Conservation (phyloP, 2,329 filamentous ascomycete species). For the Aphanoascus verrucosus region DNA sequence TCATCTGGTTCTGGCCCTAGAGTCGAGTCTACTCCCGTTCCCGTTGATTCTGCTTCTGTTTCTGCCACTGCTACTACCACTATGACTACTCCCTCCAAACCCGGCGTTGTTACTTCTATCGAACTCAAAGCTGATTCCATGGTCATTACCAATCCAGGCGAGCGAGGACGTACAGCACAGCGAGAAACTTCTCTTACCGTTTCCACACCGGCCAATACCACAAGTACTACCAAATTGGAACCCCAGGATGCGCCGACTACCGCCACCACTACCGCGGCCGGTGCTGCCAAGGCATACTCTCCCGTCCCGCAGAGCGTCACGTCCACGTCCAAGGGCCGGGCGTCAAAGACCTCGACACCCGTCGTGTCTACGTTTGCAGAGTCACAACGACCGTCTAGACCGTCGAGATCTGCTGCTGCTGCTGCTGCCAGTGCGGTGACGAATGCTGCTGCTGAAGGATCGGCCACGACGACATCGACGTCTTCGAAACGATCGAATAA, state of each 20-base stretch:
- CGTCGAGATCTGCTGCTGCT: conserved; percentile 12
- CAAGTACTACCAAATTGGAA: conserved; percentile 4
- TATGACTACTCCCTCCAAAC: conserved; percentile 4
- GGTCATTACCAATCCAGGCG: conserved; percentile 10
- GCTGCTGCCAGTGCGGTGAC: not conserved
- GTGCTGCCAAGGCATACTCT: not conserved
- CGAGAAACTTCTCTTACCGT: conserved; percentile 4
- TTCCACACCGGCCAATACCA: not conserved
- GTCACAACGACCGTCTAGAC: conserved; percentile 17
- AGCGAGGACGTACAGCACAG: not conserved
- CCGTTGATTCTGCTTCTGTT: not conserved
- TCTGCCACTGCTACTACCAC: not conserved
- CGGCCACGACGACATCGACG: not conserved
- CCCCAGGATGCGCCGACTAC: conserved; percentile 1
- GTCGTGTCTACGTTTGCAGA: conserved; percentile 23
- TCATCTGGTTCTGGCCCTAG: conserved; percentile 11
- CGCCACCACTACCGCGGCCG: too few relatives aligned
- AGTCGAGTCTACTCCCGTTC: conserved; percentile 10
- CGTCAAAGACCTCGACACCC: conserved; percentile 24
- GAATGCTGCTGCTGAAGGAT: conserved; percentile 1
- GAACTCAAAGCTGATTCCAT: conserved; percentile 11
- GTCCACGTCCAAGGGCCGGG: conserved; percentile 16
- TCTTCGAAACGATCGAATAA: conserved; percentile 28
- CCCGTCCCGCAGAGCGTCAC: conserved; percentile 4
- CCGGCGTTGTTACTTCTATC: conserved; percentile 4